Evolutionary conservation across 2,329 filamentous ascomycete species (phyloP), one percentile per base, ranked within the genome.

Genomic region (Colletotrichum kahawae): DNA sequence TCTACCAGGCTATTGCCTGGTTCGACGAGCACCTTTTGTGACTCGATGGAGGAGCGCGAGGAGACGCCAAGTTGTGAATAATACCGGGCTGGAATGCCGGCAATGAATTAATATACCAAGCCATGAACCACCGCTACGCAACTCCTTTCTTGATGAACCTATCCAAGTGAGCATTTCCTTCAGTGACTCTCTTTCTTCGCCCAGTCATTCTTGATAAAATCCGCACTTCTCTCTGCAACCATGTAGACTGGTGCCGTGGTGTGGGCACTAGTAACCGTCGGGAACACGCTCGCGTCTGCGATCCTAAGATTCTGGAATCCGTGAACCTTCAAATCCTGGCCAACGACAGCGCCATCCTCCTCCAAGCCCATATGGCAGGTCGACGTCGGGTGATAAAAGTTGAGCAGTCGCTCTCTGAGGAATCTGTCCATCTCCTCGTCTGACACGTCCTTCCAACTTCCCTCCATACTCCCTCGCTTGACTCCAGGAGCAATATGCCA

Each of bases 1-100:
- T 97, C 82, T 80, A 88, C 77, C 95, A 97, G 87, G 94, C 94
- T 43, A 88, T 95, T 67, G 82, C 87, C 67, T 97, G 95, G 95
- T 95, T 97, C 78, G 89, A 94, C 78, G 87, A 92, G 83, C 87
- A 90, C 82, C 82, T 94, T 76, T 21, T 81, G 63, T 83, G 75
- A 83, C 60, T 76, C 18, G 5, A 36, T n/a, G 33, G 33, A 18
- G 27, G 56, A 10, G 34, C 6, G 27, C n/a, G n/a, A 51, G 69
- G 7, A 29, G 43, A 43, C 12, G n/a, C 29, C n/a, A 72, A 68
- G 21, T 16, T 67, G 21, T 72, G 33, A 72, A 59, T 56, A 18
- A 54, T 59, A 2, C 18, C 34, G 21, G 27, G 38, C 63, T 56
- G 24, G 29, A 24, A 7, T 21, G 38, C 29, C 63, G 34, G n/a